Percentiles rank a stretch among this genome's conserved stretches.
Evolutionary conservation across 1,284 basidiomycete genomes (phyloP).

Genomic region (Cutaneotrichosporon mucoides): DNA sequence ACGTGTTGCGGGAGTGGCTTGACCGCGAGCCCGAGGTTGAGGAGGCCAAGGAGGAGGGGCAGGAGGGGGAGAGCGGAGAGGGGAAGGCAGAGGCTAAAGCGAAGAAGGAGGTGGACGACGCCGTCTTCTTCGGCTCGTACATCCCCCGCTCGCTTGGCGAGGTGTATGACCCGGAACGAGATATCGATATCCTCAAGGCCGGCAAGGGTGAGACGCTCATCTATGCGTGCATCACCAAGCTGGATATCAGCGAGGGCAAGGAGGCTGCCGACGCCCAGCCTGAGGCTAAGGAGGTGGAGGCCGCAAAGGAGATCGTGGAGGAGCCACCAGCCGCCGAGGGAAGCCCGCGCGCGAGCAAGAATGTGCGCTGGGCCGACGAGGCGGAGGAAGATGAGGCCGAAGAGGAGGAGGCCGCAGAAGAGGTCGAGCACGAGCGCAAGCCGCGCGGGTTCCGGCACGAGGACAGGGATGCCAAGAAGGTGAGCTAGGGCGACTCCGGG

Average conservation of each 20-base stretch:
- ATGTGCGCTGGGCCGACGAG: slow-evolving; percentile 19
- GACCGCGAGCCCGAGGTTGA: slow-evolving; percentile 31
- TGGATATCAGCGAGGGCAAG: slow-evolving; percentile 52
- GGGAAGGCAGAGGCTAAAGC: slow-evolving; percentile 2
- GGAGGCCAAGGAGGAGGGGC: slow-evolving; percentile 3
- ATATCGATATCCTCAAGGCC: slow-evolving; percentile 66
- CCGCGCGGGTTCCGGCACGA: slow-evolving; percentile 84
- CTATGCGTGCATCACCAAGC: slow-evolving; percentile 76
- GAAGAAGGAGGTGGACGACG: slow-evolving; percentile 62
- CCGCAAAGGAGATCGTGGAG: too few species aligned
- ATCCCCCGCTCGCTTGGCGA: slow-evolving; percentile 87
- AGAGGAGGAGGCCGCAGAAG: slow-evolving; percentile 44
- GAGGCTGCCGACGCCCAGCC: slow-evolving; percentile 1
- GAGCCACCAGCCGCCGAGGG: not conserved
- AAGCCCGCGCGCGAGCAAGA: too few species aligned
- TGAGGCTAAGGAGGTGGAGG: too few species aligned
- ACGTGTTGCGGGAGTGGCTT: slow-evolving; percentile 56
- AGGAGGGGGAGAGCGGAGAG: not conserved
- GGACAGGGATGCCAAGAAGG: slow-evolving; percentile 88
- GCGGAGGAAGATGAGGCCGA: slow-evolving; percentile 36
- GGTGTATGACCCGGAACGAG: slow-evolving; percentile 86
- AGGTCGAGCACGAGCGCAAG: slow-evolving; percentile 54
- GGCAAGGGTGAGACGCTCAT: slow-evolving; percentile 72
- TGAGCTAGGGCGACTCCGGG: slow-evolving; percentile 33
- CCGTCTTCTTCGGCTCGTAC: slow-evolving; percentile 79